A percentile compares a stretch with the other conserved stretches of the same genome.
Evolutionary conservation across 225 moss, liverwort and hornwort genomes (phyloP).

Genomic region (Polytrichum formosum): DNA sequence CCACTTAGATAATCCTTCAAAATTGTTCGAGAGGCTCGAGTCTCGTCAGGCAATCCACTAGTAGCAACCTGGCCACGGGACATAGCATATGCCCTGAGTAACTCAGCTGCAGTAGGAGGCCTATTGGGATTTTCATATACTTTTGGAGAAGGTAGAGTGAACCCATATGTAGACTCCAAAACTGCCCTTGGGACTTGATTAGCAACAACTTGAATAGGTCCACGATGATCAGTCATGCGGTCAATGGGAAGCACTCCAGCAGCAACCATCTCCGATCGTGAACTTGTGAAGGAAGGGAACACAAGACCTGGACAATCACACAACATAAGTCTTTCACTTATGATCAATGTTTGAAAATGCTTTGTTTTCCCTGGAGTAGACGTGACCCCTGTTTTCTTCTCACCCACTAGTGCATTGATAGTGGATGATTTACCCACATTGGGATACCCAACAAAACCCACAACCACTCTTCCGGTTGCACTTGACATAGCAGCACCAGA

Average conservation of each 20-base stretch:
- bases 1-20: conserved; percentile 88
- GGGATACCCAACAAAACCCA: conserved; percentile 98
- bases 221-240: conserved; percentile 90
- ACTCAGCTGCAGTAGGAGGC: conserved; percentile 82
- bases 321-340: conserved; percentile 82
- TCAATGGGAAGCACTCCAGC: conserved; percentile 94
- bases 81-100: conserved; percentile 76
- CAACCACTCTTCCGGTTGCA: conserved; percentile 65
- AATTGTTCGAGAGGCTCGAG: conserved; percentile 79
- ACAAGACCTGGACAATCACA: conserved; percentile 97
- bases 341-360: conserved; percentile 95
- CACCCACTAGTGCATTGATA: conserved; percentile 92
- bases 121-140: conserved; percentile 71
- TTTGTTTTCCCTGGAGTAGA: conserved; percentile 98
- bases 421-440: conserved; percentile 99
- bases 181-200: conserved; percentile 65
- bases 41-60: conserved; percentile 93
- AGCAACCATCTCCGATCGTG: conserved; percentile 96
- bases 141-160: conserved; percentile 70
- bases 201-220: conserved; percentile 92
- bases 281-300: conserved; percentile 87
- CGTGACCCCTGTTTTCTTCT: conserved; percentile 97
- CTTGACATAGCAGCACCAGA: conserved; percentile 23
- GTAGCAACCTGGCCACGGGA: conserved; percentile 83
- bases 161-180: conserved; percentile 73